Percentiles rank a stretch among this genome's conserved stretches.
phyloP scores from a whole-genome alignment of 2,329 filamentous ascomycete genomes.

The Biscogniauxia sp. region DNA sequence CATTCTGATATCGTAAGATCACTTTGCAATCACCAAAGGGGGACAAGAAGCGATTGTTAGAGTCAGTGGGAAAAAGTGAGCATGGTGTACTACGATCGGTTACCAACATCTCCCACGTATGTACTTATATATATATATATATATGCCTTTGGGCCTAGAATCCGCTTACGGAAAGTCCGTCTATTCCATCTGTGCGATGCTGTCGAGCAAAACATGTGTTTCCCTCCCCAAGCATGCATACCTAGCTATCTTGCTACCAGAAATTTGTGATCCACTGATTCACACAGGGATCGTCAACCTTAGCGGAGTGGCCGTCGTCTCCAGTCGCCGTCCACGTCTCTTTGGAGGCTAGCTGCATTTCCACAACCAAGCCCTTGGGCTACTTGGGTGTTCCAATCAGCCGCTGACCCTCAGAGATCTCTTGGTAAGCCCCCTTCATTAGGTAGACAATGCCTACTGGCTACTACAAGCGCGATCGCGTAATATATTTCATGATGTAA shows the following conservation, averaged over 20 bases:
- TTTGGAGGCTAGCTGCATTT: background rate
- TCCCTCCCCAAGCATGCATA: background rate
- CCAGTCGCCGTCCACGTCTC: background rate
- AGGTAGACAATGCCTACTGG: no score
- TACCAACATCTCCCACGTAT: background rate
- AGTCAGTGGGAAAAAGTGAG: background rate
- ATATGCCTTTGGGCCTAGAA: background rate
- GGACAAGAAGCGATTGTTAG: background rate
- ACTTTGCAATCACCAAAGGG: background rate
- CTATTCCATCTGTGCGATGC: background rate
- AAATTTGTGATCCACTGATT: background rate
- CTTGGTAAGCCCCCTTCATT: no score
- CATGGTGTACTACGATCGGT: background rate
- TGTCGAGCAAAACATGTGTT: background rate
- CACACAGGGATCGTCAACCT: background rate
- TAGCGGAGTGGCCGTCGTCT: background rate
- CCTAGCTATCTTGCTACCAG: background rate
- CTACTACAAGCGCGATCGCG: no score
- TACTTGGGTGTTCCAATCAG: background rate
- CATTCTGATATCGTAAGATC: background rate
- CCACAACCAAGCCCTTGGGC: background rate
- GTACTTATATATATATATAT: background rate
- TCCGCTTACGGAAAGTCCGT: background rate
- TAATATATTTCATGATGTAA: background rate
- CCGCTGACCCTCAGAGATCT: background rate